Evolutionary conservation across 1,284 basidiomycete genomes (phyloP), one percentile per base, ranked within the genome.

Genomic region (Pseudozyma sp.): DNA sequence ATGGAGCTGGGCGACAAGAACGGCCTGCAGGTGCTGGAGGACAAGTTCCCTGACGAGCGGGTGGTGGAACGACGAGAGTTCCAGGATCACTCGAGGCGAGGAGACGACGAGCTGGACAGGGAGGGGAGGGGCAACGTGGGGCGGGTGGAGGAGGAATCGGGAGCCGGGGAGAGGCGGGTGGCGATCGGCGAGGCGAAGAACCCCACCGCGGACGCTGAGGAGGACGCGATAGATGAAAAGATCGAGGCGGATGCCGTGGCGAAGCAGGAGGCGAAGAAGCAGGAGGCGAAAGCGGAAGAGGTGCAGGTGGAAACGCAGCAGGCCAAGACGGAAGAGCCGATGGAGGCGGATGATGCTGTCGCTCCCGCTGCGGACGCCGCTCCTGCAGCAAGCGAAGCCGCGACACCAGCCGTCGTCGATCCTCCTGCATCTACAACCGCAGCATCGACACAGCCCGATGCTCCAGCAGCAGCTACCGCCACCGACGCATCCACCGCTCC

Each of bases 1-100:
- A 43, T 62, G 29, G 75, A 79, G 47, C 58, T 81, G 29, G 64
- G 64, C 5, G 78, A 72, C 29, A 77, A 78, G 48, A 68, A 75
- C 34, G 70, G 70, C 5, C 11, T 57, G 24, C 70, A 73, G 57
- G 54, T n/a, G 9, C 30, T 73, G 34, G 65, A 73, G 19, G 70
- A 73, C 47, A 1, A 17, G 7, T 35, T 51, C 40, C 70, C 70
- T 2, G 70, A 73, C 49, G 35, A 46, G n/a, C 35, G 70, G 30
- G 50, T 73, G 17, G 70, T 73, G 30, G 61, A 63, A 2, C 16
- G 7, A 4, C 62, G 66, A 29, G 55, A 56, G 35, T 70, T 74
- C 43, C 62, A 52, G 31, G 78, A 82, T 46, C 31, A 65, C 42
- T 49, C 66, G 29, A 54, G 74, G 14, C 63, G 76, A 40, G 73